Conservation (phyloP, 441 rosid genomes). For the Populus hybrid region DNA sequence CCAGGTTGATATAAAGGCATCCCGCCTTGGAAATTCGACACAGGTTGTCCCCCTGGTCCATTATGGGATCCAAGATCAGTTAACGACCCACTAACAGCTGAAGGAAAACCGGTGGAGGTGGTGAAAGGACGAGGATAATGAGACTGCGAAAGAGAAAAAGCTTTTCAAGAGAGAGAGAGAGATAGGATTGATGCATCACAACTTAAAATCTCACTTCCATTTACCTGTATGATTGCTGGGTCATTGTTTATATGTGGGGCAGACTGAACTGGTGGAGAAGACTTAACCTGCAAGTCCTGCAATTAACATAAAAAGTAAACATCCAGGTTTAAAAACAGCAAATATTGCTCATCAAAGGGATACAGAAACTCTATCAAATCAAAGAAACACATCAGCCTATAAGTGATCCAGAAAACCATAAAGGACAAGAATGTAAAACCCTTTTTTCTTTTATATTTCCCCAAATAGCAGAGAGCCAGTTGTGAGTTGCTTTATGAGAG, state of each 20-base stretch:
- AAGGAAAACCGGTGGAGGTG: constrained; percentile 52
- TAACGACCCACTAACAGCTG: constrained; percentile 49
- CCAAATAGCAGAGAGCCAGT: background rate
- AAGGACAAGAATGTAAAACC: background rate
- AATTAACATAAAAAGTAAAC: constrained; percentile 10
- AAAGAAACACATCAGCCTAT: too few species aligned
- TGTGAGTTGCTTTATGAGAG: background rate
- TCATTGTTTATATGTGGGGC: constrained; percentile 67
- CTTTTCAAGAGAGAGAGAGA: constrained; percentile 11
- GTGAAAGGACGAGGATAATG: constrained; percentile 70
- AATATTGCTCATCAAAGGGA: background rate
- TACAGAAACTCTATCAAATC: background rate
- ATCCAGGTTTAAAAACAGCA: background rate
- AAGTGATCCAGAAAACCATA: background rate
- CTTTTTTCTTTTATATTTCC: too few species aligned
- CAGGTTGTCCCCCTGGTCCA: constrained; percentile 59
- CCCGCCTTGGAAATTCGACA: constrained; percentile 61
- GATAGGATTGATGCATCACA: background rate
- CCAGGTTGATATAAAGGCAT: constrained; percentile 89
- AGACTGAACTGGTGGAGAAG: constrained; percentile 80
- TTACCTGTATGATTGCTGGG: constrained; percentile 94
- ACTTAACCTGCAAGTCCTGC: constrained; percentile 95
- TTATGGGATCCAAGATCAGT: constrained; percentile 53
- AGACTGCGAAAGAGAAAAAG: constrained; percentile 55
- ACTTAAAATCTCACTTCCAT: constrained; percentile 6